These are phyloP conservation scores for Aureobasidium sp. DNA, from an alignment of 2,329 filamentous ascomycete species.

Conservation along the genomic window DNA sequence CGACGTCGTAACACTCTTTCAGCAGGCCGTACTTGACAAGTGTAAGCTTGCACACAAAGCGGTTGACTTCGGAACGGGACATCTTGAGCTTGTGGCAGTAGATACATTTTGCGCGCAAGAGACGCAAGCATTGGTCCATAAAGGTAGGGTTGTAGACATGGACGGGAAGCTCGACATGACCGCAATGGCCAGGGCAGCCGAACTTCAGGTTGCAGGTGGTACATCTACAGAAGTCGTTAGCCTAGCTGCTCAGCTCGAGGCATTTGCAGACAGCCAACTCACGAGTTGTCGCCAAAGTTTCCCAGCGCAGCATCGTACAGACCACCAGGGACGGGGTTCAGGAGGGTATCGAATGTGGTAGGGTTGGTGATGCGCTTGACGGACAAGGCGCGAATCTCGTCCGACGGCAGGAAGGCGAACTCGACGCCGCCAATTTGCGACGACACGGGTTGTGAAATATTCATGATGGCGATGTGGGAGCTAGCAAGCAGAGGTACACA, in stretches of 20 bases:
- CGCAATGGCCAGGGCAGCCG: constrained; percentile 83
- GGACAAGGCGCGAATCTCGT: constrained; percentile 81
- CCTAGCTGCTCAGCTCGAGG: background rate
- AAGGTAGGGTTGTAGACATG: constrained; percentile 96
- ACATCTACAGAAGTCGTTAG: constrained; percentile 51
- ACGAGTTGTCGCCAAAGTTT: constrained; percentile 79
- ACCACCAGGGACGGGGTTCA: constrained; percentile 83
- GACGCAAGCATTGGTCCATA: constrained; percentile 79
- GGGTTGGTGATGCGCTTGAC: constrained; percentile 92
- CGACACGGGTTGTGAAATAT: constrained; percentile 62
- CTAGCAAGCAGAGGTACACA: constrained; percentile 17
- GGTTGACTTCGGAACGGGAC: constrained; percentile 65
- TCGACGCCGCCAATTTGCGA: constrained; percentile 81
- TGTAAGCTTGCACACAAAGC: constrained; percentile 74
- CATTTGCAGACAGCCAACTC: constrained; percentile 31
- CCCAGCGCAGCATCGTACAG: constrained; percentile 89
- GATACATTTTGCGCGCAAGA: constrained; percentile 78
- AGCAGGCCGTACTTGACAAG: constrained; percentile 79
- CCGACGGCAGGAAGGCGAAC: constrained; percentile 73
- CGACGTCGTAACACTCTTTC: constrained; percentile 51
- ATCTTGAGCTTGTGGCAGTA: constrained; percentile 87
- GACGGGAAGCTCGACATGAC: constrained; percentile 89
- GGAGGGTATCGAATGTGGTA: constrained; percentile 83
- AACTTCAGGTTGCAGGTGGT: constrained; percentile 83
- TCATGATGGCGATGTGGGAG: constrained; percentile 25